Evolutionary conservation across 495 filamentous ascomycete genomes (phyloP).

Genomic region (Podospora anserina): DNA sequence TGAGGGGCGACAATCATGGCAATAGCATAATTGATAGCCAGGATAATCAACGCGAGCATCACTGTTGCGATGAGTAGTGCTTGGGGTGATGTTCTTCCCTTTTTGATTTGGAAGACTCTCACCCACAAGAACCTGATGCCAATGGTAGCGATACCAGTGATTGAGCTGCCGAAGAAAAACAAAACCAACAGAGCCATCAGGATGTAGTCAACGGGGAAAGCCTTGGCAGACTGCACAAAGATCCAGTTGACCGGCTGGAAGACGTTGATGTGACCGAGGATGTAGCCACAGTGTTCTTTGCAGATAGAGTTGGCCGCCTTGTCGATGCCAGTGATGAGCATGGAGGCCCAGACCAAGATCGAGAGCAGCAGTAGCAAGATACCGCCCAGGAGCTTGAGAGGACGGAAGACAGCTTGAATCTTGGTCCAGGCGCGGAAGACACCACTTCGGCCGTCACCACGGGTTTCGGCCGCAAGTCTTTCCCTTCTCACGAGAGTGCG

Average conservation of each 20-base stretch:
- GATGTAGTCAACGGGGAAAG: slow-evolving; percentile 90
- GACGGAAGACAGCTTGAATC: slow-evolving; percentile 69
- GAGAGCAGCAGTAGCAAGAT: slow-evolving; percentile 68
- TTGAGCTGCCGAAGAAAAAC: slow-evolving; percentile 79
- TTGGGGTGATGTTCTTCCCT: slow-evolving; percentile 84
- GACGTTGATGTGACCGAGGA: slow-evolving; percentile 84
- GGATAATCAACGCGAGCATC: slow-evolving; percentile 79
- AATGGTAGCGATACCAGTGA: slow-evolving; percentile 78
- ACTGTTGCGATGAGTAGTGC: slow-evolving; percentile 88
- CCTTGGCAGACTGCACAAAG: slow-evolving; percentile 73
- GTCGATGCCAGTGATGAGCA: slow-evolving; percentile 94
- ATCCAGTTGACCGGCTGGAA: slow-evolving; percentile 95
- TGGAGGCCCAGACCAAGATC: slow-evolving; percentile 77
- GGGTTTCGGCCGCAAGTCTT: slow-evolving; percentile 75
- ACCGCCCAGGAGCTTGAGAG: slow-evolving; percentile 82
- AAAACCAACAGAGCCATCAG: slow-evolving; percentile 79
- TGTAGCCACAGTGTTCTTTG: slow-evolving; percentile 86
- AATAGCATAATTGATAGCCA: slow-evolving; percentile 88
- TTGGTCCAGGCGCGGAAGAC: slow-evolving; percentile 73
- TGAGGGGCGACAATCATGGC: slow-evolving; percentile 91
- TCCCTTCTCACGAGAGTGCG: slow-evolving; percentile 86
- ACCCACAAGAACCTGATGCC: slow-evolving; percentile 97
- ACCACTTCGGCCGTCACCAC: slow-evolving; percentile 66
- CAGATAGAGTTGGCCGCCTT: slow-evolving; percentile 94
- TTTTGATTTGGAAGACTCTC: slow-evolving; percentile 81